Percentiles rank a stretch among this genome's conserved stretches.
phyloP scores from a whole-genome alignment of 2,329 filamentous ascomycete species.

The Clonostachys byssicola region DNA sequence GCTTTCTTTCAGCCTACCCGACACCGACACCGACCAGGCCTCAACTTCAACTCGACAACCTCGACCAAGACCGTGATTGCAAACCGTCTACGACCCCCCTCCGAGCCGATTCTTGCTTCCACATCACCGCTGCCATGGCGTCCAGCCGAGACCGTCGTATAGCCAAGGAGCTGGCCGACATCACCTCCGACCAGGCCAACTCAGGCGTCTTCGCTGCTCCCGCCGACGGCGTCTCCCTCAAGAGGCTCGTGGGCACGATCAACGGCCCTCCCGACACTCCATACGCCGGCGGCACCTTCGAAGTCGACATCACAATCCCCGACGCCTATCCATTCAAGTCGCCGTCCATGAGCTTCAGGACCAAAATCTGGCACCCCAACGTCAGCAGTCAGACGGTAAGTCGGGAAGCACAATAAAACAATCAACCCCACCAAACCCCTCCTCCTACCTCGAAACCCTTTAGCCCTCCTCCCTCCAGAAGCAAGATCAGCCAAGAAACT shows the following conservation, averaged over 20 bases:
- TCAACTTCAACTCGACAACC: no score
- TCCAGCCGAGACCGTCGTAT: constrained; percentile 56
- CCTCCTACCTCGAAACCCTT: not conserved
- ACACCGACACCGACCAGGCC: no score
- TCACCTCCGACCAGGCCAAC: constrained; percentile 63
- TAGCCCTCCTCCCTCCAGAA: not conserved
- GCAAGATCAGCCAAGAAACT: not conserved
- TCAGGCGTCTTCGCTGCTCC: constrained; percentile 73
- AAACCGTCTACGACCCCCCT: no score
- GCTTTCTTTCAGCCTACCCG: no score
- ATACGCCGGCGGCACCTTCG: constrained; percentile 81
- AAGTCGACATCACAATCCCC: constrained; percentile 83
- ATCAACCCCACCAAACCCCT: not conserved
- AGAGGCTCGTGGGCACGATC: constrained; percentile 79
- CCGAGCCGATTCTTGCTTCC: not conserved
- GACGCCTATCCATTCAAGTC: constrained; percentile 90
- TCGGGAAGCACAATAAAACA: constrained; percentile 7
- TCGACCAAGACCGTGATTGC: no score
- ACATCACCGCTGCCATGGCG: constrained; percentile 31
- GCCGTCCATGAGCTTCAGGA: constrained; percentile 85
- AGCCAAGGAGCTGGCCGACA: constrained; percentile 73
- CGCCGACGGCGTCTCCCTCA: constrained; percentile 61
- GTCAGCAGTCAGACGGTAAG: constrained; percentile 88
- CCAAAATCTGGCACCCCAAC: constrained; percentile 96
- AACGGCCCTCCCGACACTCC: constrained; percentile 86